phyloP scores from a whole-genome alignment of 768 basidiomycete species.

The Myochromella boudieri region DNA sequence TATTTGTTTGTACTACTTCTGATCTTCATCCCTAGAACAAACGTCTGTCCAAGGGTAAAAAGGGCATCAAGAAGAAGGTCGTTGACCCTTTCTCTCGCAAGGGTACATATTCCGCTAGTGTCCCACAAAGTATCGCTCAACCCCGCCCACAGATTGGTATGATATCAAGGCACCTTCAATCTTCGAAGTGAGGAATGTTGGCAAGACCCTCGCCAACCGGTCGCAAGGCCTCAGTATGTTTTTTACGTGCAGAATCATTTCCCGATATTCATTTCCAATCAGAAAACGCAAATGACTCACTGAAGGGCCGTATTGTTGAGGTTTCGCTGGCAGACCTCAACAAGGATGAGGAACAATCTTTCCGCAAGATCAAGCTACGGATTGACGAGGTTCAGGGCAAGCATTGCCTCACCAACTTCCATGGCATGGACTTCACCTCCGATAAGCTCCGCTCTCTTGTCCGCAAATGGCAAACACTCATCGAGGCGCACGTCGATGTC shows the following conservation, averaged over 20 bases:
- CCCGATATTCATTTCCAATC: slow-evolving; percentile 6
- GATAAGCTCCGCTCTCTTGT: slow-evolving; percentile 99
- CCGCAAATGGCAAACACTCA: slow-evolving; percentile 99
- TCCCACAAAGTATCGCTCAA: background rate
- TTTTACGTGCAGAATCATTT: background rate
- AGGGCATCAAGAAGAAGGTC: slow-evolving; percentile 99
- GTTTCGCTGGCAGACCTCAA: slow-evolving; percentile 96
- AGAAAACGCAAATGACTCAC: slow-evolving; percentile 99
- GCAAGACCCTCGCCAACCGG: slow-evolving; percentile 98
- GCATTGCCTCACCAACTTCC: slow-evolving; percentile 99
- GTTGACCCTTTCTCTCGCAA: slow-evolving; percentile 99
- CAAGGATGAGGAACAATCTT: slow-evolving; percentile 99
- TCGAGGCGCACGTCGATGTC: slow-evolving; percentile 98
- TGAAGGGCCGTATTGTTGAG: slow-evolving; percentile 96
- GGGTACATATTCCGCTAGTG: slow-evolving; percentile 49
- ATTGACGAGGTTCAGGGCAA: slow-evolving; percentile 97
- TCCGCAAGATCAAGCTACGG: slow-evolving; percentile 99
- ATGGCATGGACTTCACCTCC: slow-evolving; percentile 99
- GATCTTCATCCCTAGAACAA: slow-evolving; percentile 69
- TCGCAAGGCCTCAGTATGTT: slow-evolving; percentile 95
- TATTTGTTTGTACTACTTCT: background rate
- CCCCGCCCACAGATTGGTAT: slow-evolving; percentile 82
- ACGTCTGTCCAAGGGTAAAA: slow-evolving; percentile 96
- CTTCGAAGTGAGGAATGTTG: slow-evolving; percentile 95
- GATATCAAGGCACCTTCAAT: slow-evolving; percentile 98